phyloP scores from a whole-genome alignment of 2,329 filamentous ascomycete genomes.

The Sclerotinia glacialis region DNA sequence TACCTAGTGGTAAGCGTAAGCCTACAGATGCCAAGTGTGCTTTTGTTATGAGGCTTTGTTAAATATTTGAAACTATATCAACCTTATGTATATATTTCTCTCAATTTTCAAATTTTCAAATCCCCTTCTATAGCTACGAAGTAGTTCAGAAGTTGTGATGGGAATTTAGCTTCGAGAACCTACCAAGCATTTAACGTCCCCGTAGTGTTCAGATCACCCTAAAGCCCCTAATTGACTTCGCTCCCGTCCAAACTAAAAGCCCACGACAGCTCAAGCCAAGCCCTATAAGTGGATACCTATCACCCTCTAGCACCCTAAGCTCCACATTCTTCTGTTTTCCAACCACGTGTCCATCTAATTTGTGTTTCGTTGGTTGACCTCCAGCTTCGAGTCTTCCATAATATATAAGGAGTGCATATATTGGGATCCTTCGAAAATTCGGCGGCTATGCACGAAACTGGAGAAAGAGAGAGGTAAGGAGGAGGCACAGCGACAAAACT shows the following conservation, averaged over 20 bases:
- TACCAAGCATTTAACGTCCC: neutral
- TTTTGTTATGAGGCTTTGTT: too few relatives aligned
- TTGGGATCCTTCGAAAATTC: neutral
- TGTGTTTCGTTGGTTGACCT: neutral
- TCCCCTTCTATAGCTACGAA: neutral
- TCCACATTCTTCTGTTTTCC: neutral
- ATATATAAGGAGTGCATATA: neutral
- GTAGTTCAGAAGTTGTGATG: neutral
- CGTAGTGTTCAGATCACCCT: slow-evolving; percentile 1
- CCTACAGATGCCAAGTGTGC: too few relatives aligned
- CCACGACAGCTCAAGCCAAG: neutral
- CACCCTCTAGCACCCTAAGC: neutral
- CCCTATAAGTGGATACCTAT: slow-evolving; percentile 3
- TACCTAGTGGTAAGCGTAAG: neutral
- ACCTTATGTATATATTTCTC: neutral
- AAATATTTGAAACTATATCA: too few relatives aligned
- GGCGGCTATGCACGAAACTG: slow-evolving; percentile 1
- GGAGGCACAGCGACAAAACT: neutral
- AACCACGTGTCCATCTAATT: neutral
- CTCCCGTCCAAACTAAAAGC: neutral
- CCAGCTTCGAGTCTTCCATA: neutral
- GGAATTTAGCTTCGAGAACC: neutral
- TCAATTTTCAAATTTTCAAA: neutral
- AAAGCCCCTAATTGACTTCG: neutral
- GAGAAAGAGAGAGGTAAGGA: neutral